These are phyloP conservation scores for Backusella tarrabulga DNA, from an alignment of 192 early-diverging fungal species.

Conservation along the genomic window DNA sequence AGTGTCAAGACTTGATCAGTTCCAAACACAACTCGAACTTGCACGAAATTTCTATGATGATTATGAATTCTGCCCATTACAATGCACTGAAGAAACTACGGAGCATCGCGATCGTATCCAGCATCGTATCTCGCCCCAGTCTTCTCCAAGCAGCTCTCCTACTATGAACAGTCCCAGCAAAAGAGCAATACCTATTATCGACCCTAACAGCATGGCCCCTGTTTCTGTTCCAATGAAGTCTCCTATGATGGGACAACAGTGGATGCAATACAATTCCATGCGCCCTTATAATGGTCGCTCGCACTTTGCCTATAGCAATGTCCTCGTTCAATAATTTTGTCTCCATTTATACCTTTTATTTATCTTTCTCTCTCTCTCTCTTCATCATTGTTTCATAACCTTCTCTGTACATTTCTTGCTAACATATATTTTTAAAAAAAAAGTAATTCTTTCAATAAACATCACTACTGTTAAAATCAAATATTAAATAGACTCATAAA, in stretches of 20 bases:
- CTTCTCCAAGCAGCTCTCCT: conserved; percentile 18
- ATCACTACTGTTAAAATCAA: neutral
- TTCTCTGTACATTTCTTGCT: neutral
- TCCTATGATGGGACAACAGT: neutral
- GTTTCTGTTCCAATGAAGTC: conserved; percentile 33
- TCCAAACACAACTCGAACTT: conserved; percentile 46
- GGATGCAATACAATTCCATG: neutral
- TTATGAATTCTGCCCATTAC: conserved; percentile 54
- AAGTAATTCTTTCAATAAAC: neutral
- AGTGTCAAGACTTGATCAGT: conserved; percentile 40
- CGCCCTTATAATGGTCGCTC: neutral
- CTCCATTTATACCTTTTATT: neutral
- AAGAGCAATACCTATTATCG: conserved; percentile 50
- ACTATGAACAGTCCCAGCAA: conserved; percentile 3
- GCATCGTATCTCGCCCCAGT: conserved; percentile 19
- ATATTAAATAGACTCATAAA: neutral
- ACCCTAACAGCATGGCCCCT: conserved; percentile 47
- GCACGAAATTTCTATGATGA: conserved; percentile 57
- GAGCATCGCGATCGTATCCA: conserved; percentile 25
- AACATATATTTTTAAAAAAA: neutral
- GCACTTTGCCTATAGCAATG: neutral
- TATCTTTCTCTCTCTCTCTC: neutral
- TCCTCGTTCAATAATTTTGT: conserved; percentile 16
- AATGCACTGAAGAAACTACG: conserved; percentile 48
- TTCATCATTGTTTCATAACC: neutral